phyloP scores from a whole-genome alignment of 257 asterid genomes.

The Primulina tabacum region DNA sequence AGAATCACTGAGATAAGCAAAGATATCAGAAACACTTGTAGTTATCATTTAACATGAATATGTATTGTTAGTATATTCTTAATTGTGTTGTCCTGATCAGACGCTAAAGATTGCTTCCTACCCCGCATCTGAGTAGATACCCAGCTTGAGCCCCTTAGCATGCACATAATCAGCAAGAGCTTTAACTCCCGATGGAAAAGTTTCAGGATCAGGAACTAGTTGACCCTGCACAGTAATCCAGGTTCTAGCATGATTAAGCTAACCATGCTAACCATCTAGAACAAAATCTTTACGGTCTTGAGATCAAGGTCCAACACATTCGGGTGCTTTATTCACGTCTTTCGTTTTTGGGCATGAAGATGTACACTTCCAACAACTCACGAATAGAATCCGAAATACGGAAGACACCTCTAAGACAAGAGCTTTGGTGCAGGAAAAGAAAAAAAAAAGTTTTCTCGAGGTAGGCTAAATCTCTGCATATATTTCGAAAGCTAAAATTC shows the following conservation, averaged over 20 bases:
- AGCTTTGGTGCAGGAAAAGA: not conserved
- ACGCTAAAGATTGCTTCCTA: slow-evolving; percentile 32
- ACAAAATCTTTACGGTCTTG: not conserved
- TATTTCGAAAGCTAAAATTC: slow-evolving; percentile 10
- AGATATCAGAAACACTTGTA: not conserved
- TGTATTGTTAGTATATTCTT: not conserved
- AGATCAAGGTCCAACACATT: not conserved
- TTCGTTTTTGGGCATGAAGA: not conserved
- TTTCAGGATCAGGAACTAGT: slow-evolving; percentile 55
- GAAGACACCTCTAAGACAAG: not conserved
- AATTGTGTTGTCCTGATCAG: slow-evolving; percentile 15
- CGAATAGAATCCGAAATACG: not conserved
- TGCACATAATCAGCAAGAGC: slow-evolving; percentile 90
- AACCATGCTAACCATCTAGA: not conserved
- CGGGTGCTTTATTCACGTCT: not conserved
- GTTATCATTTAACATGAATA: slow-evolving; percentile 5
- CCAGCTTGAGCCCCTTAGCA: slow-evolving; percentile 84
- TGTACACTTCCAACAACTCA: not conserved
- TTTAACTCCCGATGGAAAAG: slow-evolving; percentile 86
- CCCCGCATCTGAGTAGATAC: slow-evolving; percentile 99
- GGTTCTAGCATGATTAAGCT: slow-evolving; percentile 16
- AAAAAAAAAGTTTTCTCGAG: not conserved
- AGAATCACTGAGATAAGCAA: slow-evolving; percentile 26
- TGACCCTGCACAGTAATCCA: slow-evolving; percentile 57
- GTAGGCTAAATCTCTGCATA: slow-evolving; percentile 9